A percentile compares a stretch with the other conserved stretches of the same genome.
Evolutionary conservation across 1,284 basidiomycete genomes (phyloP).

Genomic region (Sporisorium scitamineum): DNA sequence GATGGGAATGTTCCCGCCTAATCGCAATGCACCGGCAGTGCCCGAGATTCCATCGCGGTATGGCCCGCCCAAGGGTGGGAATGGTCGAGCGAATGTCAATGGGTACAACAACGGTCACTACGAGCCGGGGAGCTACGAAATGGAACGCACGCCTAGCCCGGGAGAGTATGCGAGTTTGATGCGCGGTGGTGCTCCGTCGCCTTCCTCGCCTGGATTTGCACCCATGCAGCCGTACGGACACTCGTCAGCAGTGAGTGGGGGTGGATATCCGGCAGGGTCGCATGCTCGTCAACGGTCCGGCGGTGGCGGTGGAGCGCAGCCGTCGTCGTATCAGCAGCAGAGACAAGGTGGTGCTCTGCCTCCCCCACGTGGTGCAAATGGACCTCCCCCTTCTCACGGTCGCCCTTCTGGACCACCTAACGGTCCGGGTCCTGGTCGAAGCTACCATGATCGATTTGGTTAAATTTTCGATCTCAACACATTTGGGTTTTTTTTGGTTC

Average conservation of each 20-base stretch:
- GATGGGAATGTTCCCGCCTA: slow-evolving; percentile 42
- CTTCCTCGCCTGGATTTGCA: slow-evolving; percentile 35
- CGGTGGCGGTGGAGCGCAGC: slow-evolving; percentile 7
- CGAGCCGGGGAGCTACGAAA: slow-evolving; percentile 45
- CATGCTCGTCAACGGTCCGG: slow-evolving; percentile 45
- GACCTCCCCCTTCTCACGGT: too few relatives aligned
- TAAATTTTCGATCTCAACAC: background rate
- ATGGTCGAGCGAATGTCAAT: slow-evolving; percentile 2
- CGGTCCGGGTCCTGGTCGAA: slow-evolving; percentile 8
- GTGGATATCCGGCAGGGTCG: slow-evolving; percentile 11
- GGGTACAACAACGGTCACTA: slow-evolving; percentile 4
- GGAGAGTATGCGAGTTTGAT: slow-evolving; percentile 55
- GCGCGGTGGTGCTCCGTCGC: slow-evolving; percentile 42
- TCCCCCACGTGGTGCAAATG: slow-evolving; percentile 1
- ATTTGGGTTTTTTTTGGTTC: background rate
- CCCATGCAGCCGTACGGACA: slow-evolving; percentile 39
- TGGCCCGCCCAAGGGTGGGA: slow-evolving; percentile 1
- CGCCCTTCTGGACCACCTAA: background rate
- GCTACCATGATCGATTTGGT: slow-evolving; percentile 44
- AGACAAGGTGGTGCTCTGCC: background rate
- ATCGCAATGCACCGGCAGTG: slow-evolving; percentile 37
- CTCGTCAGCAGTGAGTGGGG: slow-evolving; percentile 43
- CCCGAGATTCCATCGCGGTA: slow-evolving; percentile 51
- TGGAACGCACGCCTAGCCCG: slow-evolving; percentile 48
- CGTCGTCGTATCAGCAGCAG: slow-evolving; percentile 6